Conservation (phyloP, 2,329 filamentous ascomycete species). For the Cladosporium cucumerinum region DNA sequence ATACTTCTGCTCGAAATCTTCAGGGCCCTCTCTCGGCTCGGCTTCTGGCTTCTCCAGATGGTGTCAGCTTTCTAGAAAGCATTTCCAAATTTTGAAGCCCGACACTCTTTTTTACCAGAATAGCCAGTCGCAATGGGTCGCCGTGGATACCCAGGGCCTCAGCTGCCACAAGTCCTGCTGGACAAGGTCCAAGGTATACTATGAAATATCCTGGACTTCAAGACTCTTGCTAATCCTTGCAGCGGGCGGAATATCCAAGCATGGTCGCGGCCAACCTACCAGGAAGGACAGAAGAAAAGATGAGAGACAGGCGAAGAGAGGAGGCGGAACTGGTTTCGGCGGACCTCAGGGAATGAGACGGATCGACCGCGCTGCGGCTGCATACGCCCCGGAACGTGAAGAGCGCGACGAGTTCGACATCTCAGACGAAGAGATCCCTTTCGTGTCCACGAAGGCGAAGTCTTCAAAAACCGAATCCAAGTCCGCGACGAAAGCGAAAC, state of each 20-base stretch:
- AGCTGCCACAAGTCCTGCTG: constrained; percentile 45
- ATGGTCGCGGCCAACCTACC: constrained; percentile 22
- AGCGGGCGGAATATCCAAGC: constrained; percentile 23
- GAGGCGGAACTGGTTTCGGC: constrained; percentile 22
- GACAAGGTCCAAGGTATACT: constrained; percentile 37
- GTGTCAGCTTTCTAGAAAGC: background rate
- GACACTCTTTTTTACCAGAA: background rate
- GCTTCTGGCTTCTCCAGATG: constrained; percentile 1
- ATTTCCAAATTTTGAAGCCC: constrained; percentile 2
- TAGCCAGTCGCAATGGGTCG: constrained; percentile 25
- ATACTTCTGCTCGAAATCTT: background rate
- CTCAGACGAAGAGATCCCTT: constrained; percentile 23
- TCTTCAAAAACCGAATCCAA: constrained; percentile 18
- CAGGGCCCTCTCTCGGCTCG: background rate
- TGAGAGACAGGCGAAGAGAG: constrained; percentile 61
- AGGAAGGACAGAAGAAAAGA: constrained; percentile 56
- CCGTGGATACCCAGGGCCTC: constrained; percentile 35
- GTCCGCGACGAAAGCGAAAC: background rate
- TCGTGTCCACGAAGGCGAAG: background rate
- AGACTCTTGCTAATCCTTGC: background rate
- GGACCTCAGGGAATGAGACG: constrained; percentile 6
- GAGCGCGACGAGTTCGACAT: constrained; percentile 36
- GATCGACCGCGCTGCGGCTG: constrained; percentile 11
- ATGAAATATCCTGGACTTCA: background rate
- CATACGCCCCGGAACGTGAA: constrained; percentile 14